Base-by-base conservation (phyloP, 2,329 filamentous ascomycete genomes). In the Parasarocladium wereldwijsianum region DNA sequence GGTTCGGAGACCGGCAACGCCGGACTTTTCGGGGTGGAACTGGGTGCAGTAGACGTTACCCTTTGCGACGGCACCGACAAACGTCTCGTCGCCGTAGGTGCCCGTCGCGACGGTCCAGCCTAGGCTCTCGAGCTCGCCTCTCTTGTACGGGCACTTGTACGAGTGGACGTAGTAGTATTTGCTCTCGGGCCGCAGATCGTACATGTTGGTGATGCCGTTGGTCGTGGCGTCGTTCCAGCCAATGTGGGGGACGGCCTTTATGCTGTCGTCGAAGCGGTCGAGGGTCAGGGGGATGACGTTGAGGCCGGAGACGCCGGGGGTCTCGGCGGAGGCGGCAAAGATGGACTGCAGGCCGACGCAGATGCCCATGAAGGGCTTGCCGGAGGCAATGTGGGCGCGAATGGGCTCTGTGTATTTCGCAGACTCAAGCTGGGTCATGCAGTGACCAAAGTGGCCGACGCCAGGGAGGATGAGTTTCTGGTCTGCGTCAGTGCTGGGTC, bases 101-200 rank as follows among this genome's bases (percentile, higher is more conserved):
- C 77, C 86, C 3, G 82, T 93, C 2, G 90, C 90, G n/a, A 96
- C 79, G 7, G 74, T 72, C 87, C 90, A 98, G 16, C 87, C 90
- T 19, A 79, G 67, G 32, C 63, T 62, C 54, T 94, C 85, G 9
- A 94, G 64, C 39, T 77, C 65, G 20, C 79, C 82, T 26, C 68
- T 55, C 31, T 58, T 57, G 51, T 94, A 93, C 3, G 77, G 77
- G 16, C 74, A 76, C 34, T 85, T 86, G 57, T 90, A 98, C 3
- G 84, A 86, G 63, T 98, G 90, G 33, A 98, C 87, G 49, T 98
- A 98, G 60, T 98, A 98, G 63, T 98, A 98, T 55, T 96, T 98
- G 48, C 82, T 93, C 31, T 67, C 66, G 1, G 82, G 76, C 17
- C 70, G 63, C 32, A 98, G 58, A 34, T 80, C 85, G 52, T 87